Conservation (phyloP, 768 basidiomycete genomes). For the Trichaptum fuscoviolaceum region DNA sequence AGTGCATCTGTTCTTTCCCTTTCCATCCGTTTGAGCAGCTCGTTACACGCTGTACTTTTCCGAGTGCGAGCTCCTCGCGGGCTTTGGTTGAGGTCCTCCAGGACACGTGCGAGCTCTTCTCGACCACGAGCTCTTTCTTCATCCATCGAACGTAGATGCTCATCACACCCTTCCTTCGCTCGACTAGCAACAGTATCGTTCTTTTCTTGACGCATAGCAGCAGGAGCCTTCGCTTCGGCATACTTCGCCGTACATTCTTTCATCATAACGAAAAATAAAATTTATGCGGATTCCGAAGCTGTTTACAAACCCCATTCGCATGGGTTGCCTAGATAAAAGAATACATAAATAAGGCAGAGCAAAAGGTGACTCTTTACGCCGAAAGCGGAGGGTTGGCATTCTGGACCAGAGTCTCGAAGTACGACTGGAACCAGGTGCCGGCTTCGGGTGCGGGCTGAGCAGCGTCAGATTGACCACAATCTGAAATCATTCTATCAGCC, state of each 20-base stretch:
- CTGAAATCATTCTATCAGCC: neutral
- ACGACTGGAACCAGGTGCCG: slow-evolving; percentile 32
- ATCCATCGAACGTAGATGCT: slow-evolving; percentile 16
- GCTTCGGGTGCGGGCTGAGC: slow-evolving; percentile 31
- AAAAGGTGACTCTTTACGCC: neutral
- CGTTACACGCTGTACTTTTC: slow-evolving; percentile 52
- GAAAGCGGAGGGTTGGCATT: slow-evolving; percentile 24
- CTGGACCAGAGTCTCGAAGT: slow-evolving; percentile 24
- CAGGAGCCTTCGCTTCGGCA: slow-evolving; percentile 16
- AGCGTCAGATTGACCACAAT: slow-evolving; percentile 14
- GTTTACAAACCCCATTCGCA: neutral
- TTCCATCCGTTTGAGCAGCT: slow-evolving; percentile 60
- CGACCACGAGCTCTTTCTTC: neutral
- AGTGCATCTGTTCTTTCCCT: slow-evolving; percentile 48
- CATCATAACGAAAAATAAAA: slow-evolving; percentile 5
- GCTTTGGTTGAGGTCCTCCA: slow-evolving; percentile 56
- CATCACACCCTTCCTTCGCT: slow-evolving; percentile 44
- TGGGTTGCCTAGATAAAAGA: neutral
- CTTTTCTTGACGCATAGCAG: slow-evolving; percentile 14
- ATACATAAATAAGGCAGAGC: neutral
- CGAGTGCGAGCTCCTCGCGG: slow-evolving; percentile 57
- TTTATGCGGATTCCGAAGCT: neutral
- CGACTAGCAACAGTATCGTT: slow-evolving; percentile 11
- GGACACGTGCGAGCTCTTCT: slow-evolving; percentile 46
- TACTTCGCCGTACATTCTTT: slow-evolving; percentile 9